These are phyloP conservation scores for Phragmites australis DNA, from an alignment of 176 grass and related monocot genomes.

Conservation along the genomic window DNA sequence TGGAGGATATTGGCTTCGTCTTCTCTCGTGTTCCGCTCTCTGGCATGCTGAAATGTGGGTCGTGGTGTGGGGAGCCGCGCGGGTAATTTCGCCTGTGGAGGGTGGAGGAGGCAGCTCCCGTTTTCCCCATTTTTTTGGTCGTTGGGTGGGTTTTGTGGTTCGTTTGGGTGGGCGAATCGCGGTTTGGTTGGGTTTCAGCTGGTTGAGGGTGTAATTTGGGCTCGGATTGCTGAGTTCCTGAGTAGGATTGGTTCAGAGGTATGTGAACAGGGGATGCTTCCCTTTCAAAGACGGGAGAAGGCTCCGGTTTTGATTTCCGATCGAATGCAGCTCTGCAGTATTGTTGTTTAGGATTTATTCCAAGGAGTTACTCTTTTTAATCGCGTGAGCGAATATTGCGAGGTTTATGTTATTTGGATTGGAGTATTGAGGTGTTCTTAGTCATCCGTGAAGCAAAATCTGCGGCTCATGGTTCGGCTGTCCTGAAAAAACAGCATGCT, in stretches of 20 bases:
- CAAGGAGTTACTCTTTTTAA: background rate
- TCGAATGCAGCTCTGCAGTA: background rate
- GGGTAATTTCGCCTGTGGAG: background rate
- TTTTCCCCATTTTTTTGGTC: background rate
- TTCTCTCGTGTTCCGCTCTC: background rate
- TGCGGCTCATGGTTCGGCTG: background rate
- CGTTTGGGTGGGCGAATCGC: background rate
- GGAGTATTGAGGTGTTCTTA: background rate
- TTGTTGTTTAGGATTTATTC: background rate
- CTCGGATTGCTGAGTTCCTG: background rate
- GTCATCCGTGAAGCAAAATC: background rate
- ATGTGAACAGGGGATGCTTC: background rate
- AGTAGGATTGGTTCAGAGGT: background rate
- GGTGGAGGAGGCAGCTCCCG: background rate
- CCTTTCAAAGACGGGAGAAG: background rate
- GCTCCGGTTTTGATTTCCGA: background rate
- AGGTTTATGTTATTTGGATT: slow-evolving; percentile 17
- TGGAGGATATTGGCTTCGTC: background rate
- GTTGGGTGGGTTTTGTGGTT: background rate
- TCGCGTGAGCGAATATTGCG: background rate
- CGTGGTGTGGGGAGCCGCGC: background rate
- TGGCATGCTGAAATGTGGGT: slow-evolving; percentile 29
- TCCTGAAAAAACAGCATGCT: background rate
- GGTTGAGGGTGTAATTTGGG: background rate
- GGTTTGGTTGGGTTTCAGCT: background rate